Conservation (phyloP, 768 basidiomycete species). For the Lactarius hengduanensis region DNA sequence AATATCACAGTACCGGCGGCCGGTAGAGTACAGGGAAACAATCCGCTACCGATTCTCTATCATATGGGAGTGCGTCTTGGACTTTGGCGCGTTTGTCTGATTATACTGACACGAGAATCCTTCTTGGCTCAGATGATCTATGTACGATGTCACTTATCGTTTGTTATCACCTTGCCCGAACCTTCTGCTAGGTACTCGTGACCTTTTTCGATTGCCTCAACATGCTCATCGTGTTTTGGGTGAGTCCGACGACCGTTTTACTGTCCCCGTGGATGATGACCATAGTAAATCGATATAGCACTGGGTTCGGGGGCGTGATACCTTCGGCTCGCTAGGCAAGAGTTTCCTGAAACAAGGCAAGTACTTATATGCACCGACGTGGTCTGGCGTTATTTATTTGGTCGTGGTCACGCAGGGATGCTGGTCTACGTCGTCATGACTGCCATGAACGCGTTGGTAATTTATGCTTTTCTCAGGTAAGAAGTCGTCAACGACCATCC, state of each 20-base stretch:
- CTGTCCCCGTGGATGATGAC: background rate
- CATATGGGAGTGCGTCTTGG: slow-evolving; percentile 20
- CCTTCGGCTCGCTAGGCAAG: slow-evolving; percentile 20
- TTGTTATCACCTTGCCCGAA: background rate
- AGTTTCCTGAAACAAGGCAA: slow-evolving; percentile 27
- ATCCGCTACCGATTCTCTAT: no score
- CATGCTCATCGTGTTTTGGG: slow-evolving; percentile 17
- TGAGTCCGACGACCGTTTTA: background rate
- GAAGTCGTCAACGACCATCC: background rate
- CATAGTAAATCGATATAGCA: slow-evolving; percentile 5
- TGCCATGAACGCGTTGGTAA: slow-evolving; percentile 19
- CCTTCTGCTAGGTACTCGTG: slow-evolving; percentile 7
- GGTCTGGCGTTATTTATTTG: background rate
- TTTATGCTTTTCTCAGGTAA: slow-evolving; percentile 22
- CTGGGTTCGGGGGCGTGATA: slow-evolving; percentile 17
- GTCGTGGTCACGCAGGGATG: slow-evolving; percentile 17
- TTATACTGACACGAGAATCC: background rate
- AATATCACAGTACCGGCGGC: background rate
- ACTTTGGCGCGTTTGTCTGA: background rate
- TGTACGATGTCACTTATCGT: slow-evolving; percentile 1
- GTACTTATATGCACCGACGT: background rate
- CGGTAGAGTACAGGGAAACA: background rate
- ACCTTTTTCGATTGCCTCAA: slow-evolving; percentile 21
- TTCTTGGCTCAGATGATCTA: slow-evolving; percentile 9
- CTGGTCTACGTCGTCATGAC: slow-evolving; percentile 26